phyloP scores from a whole-genome alignment of 352 stramenopile genomes.

The Albugo laibachii region DNA sequence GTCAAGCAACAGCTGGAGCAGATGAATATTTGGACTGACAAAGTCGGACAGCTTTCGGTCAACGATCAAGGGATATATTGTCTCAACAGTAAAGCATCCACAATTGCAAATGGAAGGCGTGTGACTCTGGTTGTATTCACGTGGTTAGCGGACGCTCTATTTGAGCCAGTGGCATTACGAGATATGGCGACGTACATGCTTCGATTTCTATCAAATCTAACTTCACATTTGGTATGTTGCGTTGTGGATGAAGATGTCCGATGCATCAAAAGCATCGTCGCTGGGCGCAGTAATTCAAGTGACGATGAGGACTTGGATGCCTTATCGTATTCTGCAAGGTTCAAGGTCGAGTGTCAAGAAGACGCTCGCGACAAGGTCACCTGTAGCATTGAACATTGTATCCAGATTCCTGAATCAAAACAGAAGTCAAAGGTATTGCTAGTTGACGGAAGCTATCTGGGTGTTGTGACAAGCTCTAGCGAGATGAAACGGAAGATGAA shows the following conservation, averaged over 20 bases:
- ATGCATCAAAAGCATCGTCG: slow-evolving; percentile 9
- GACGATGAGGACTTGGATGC: slow-evolving; percentile 8
- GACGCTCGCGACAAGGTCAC: slow-evolving; percentile 8
- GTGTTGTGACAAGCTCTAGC: not conserved
- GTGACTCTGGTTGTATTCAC: slow-evolving; percentile 25
- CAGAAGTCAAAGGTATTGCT: not conserved
- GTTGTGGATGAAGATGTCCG: slow-evolving; percentile 17
- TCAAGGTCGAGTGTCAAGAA: slow-evolving; percentile 11
- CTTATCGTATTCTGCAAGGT: slow-evolving; percentile 17
- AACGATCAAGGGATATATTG: slow-evolving; percentile 37
- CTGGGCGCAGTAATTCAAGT: slow-evolving; percentile 4
- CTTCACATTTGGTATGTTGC: slow-evolving; percentile 25
- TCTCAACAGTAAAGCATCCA: slow-evolving; percentile 4
- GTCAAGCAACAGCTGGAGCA: slow-evolving; percentile 20
- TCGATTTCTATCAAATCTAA: slow-evolving; percentile 37
- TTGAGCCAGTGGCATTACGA: slow-evolving; percentile 18
- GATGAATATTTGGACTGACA: slow-evolving; percentile 20
- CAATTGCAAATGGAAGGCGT: not conserved
- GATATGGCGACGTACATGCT: slow-evolving; percentile 51
- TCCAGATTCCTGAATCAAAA: too few relatives aligned
- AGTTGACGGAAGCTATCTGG: not conserved
- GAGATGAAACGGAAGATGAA: too few relatives aligned
- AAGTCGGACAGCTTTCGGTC: slow-evolving; percentile 17
- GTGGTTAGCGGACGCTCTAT: slow-evolving; percentile 29
- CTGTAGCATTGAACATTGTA: not conserved